phyloP scores from a whole-genome alignment of 805 yeast species.

The Hanseniaspora lachancei region DNA sequence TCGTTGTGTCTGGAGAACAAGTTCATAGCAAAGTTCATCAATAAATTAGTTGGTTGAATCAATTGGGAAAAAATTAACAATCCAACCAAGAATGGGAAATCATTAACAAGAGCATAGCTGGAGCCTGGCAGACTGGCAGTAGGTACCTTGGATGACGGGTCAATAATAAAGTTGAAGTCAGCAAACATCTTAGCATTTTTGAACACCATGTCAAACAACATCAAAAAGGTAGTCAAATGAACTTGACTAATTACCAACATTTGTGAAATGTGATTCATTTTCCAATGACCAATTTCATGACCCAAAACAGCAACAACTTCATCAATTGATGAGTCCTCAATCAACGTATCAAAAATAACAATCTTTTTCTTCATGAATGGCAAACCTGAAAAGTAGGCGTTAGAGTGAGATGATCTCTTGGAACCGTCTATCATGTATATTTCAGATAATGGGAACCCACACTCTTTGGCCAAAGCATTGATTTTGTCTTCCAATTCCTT shows the following conservation, averaged over 20 bases:
- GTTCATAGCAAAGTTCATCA: conserved; percentile 53
- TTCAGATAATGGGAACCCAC: conserved; percentile 75
- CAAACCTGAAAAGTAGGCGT: conserved; percentile 89
- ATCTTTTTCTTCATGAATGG: conserved; percentile 90
- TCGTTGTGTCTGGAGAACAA: conserved; percentile 73
- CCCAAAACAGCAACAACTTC: conserved; percentile 91
- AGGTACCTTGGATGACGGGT: conserved; percentile 7
- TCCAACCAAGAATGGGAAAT: conserved; percentile 68
- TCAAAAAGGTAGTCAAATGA: conserved; percentile 52
- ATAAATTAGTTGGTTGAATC: conserved; percentile 62
- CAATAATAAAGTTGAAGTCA: conserved; percentile 57
- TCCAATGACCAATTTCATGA: conserved; percentile 99
- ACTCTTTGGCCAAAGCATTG: conserved; percentile 60
- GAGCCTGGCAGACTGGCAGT: conserved; percentile 13
- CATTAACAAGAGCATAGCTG: conserved; percentile 23
- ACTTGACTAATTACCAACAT: conserved; percentile 52
- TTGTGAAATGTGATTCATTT: conserved; percentile 71
- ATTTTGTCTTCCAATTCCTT: conserved; percentile 77
- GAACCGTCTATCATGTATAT: conserved; percentile 93
- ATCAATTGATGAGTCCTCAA: conserved; percentile 57
- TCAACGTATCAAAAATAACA: conserved; percentile 83
- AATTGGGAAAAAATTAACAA: conserved; percentile 67
- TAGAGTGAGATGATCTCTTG: conserved; percentile 88
- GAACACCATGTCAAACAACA: conserved; percentile 66
- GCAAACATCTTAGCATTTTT: conserved; percentile 64